phyloP scores from a whole-genome alignment of 2,329 filamentous ascomycete species.

The Fusarium xylarioides region DNA sequence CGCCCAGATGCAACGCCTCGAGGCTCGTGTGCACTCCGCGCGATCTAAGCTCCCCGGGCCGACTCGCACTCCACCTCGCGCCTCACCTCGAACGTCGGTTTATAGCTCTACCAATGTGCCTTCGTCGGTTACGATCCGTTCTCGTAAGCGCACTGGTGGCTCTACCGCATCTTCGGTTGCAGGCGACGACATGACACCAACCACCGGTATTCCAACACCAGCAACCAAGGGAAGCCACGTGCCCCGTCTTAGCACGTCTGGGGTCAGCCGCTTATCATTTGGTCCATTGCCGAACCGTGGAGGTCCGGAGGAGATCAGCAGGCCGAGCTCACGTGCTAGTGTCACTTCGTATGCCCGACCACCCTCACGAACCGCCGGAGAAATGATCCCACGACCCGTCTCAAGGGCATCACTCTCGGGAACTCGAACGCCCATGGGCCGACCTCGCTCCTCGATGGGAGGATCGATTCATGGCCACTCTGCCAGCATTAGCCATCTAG shows the following conservation, averaged over 20 bases:
- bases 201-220: slow-evolving; percentile 51
- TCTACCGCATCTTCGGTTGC: slow-evolving; percentile 60
- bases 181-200: slow-evolving; percentile 63
- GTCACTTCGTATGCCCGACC: slow-evolving; percentile 64
- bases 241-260: slow-evolving; percentile 68
- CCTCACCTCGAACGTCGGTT: slow-evolving; percentile 72
- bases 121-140: slow-evolving; percentile 70
- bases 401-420: slow-evolving; percentile 71
- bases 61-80: slow-evolving; percentile 77
- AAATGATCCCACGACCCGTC: slow-evolving; percentile 67
- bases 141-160: slow-evolving; percentile 72
- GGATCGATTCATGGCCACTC: slow-evolving; percentile 69
- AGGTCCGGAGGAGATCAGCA: slow-evolving; percentile 56
- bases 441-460: slow-evolving; percentile 76
- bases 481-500: slow-evolving; percentile 65
- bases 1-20: slow-evolving; percentile 95
- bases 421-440: slow-evolving; percentile 71
- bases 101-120: slow-evolving; percentile 56
- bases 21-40: slow-evolving; percentile 90
- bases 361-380: slow-evolving; percentile 57
- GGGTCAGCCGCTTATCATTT: slow-evolving; percentile 71
- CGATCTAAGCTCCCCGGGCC: slow-evolving; percentile 91
- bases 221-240: slow-evolving; percentile 60
- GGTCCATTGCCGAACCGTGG: slow-evolving; percentile 67
- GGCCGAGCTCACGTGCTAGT: slow-evolving; percentile 79